A percentile compares a stretch with the other conserved stretches of the same genome.
Evolutionary conservation across 768 basidiomycete species (phyloP).

Genomic region (Suillus occidentalis): DNA sequence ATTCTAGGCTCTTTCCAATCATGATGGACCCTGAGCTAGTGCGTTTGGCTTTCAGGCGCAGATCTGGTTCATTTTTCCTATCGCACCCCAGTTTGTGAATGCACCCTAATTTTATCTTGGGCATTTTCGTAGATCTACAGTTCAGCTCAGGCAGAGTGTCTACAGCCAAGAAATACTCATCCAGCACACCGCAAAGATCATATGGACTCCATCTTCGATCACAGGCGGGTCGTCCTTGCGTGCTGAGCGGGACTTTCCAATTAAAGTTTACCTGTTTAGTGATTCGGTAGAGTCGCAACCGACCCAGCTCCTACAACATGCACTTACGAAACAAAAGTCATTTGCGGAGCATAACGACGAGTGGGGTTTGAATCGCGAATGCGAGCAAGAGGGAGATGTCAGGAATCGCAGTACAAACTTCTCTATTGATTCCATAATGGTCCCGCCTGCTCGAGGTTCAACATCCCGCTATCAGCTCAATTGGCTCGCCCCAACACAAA

Average conservation of each 20-base stretch:
- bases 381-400: slow-evolving; percentile 21
- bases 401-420: slow-evolving; percentile 33
- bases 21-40: slow-evolving; percentile 15
- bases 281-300: slow-evolving; percentile 52
- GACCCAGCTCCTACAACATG: slow-evolving; percentile 50
- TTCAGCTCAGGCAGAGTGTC: background rate
- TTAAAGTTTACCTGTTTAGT: slow-evolving; percentile 29
- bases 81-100: background rate
- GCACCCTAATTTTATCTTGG: background rate
- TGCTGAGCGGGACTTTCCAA: slow-evolving; percentile 15
- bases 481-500: slow-evolving; percentile 55
- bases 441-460: slow-evolving; percentile 30
- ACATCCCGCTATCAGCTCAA: slow-evolving; percentile 56
- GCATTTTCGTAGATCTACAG: background rate
- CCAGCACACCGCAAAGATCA: background rate
- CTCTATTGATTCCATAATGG: slow-evolving; percentile 43
- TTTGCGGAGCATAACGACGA: slow-evolving; percentile 15
- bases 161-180: background rate
- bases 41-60: background rate
- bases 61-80: background rate
- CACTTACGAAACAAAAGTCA: slow-evolving; percentile 34
- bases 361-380: slow-evolving; percentile 16
- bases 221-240: slow-evolving; percentile 36
- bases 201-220: slow-evolving; percentile 37
- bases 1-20: background rate